Conservation (phyloP, 805 yeast species). For the Starmerella sirachaensis region DNA sequence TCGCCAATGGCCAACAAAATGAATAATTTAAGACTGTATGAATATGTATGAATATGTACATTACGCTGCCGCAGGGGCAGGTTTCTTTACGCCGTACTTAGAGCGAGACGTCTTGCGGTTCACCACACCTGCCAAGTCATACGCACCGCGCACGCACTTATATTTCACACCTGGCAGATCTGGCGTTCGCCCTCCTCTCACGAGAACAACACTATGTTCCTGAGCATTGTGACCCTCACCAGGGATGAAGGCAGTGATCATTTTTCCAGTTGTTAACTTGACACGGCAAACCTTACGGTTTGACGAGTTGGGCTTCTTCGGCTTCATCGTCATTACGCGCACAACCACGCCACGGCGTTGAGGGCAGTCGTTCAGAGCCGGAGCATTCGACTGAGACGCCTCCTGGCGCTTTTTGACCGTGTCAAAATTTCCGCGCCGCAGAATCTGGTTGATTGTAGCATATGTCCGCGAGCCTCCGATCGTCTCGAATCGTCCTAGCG, state of each 20-base stretch:
- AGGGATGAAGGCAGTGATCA: slow-evolving; percentile 85
- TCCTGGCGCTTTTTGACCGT: slow-evolving; percentile 25
- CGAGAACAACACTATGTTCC: slow-evolving; percentile 91
- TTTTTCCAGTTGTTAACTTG: slow-evolving; percentile 76
- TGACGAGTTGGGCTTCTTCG: slow-evolving; percentile 97
- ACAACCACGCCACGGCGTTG: slow-evolving; percentile 87
- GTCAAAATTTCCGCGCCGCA: slow-evolving; percentile 27
- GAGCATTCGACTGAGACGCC: slow-evolving; percentile 45
- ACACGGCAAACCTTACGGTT: slow-evolving; percentile 96
- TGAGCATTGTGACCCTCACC: slow-evolving; percentile 98
- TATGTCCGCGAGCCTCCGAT: slow-evolving; percentile 10
- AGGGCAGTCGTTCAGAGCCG: slow-evolving; percentile 74
- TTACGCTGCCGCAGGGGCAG: slow-evolving; percentile 22
- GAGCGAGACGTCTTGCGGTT: slow-evolving; percentile 82
- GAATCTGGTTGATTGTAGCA: slow-evolving; percentile 28
- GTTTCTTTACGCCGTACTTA: slow-evolving; percentile 77
- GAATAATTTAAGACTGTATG: too few relatives aligned
- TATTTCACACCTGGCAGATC: slow-evolving; percentile 98
- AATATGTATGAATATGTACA: slow-evolving; percentile 7
- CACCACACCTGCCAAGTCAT: slow-evolving; percentile 90
- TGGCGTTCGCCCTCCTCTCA: slow-evolving; percentile 97
- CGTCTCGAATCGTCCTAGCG: neutral
- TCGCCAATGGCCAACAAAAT: too few relatives aligned
- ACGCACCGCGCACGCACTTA: slow-evolving; percentile 83
- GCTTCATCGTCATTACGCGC: slow-evolving; percentile 88